These are phyloP conservation scores for Neurospora sp. DNA, from an alignment of 495 filamentous ascomycete genomes.

Conservation along the genomic window DNA sequence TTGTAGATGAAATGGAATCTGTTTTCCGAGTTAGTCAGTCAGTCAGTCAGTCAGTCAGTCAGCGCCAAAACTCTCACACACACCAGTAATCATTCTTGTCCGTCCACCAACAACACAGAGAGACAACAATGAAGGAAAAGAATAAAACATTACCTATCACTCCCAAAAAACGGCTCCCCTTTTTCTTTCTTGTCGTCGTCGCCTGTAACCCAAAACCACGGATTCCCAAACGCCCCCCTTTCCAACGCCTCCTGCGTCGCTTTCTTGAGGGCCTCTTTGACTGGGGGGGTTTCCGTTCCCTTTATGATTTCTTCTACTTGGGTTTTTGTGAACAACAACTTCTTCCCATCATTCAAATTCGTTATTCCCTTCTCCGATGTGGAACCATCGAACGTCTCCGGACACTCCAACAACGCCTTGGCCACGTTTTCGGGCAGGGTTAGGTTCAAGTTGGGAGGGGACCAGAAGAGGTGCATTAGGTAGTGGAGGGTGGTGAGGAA, in stretches of 20 bases:
- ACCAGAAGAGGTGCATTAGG: conserved; percentile 32
- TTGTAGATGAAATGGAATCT: conserved; percentile 32
- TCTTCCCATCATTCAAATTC: background rate
- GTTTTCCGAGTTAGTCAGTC: too few species aligned
- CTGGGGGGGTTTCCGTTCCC: conserved; percentile 35
- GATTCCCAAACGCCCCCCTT: conserved; percentile 60
- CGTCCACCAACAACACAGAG: too few species aligned
- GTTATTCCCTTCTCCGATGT: background rate
- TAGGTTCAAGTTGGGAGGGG: conserved; percentile 24
- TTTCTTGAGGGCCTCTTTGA: conserved; percentile 48
- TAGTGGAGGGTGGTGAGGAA: conserved; percentile 21
- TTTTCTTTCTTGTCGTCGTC: conserved; percentile 36
- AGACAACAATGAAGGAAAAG: too few species aligned
- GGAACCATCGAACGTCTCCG: conserved; percentile 2
- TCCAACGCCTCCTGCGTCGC: conserved; percentile 51
- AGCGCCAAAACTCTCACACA: too few species aligned
- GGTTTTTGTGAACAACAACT: conserved; percentile 23
- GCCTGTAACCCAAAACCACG: conserved; percentile 60
- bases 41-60: too few species aligned
- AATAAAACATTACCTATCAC: conserved; percentile 44
- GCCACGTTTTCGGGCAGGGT: conserved; percentile 14
- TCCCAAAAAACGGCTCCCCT: conserved; percentile 66
- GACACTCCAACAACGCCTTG: conserved; percentile 15
- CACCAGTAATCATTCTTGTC: too few species aligned
- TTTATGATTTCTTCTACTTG: conserved; percentile 41